Percentiles rank a stretch among this genome's conserved stretches.
Conservation (phyloP, 805 yeast species). For the Nakazawaea laoshanensis region DNA sequence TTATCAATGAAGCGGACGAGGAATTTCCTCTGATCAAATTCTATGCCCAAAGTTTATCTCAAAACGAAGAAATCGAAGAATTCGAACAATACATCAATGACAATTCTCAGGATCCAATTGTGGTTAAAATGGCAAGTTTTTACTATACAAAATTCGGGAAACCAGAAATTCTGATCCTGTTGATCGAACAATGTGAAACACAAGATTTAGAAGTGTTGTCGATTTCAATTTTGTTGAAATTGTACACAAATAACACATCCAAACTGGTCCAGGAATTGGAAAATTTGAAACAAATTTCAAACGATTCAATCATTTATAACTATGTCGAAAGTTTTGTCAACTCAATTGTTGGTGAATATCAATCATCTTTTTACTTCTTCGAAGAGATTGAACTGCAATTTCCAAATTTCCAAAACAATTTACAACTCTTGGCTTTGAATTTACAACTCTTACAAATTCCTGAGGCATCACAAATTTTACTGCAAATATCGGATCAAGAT, state of each 20-base stretch:
- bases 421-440: constrained; percentile 66
- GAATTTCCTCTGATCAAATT: background rate
- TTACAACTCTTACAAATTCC: constrained; percentile 73
- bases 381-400: constrained; percentile 72
- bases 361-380: constrained; percentile 51
- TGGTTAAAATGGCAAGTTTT: constrained; percentile 29
- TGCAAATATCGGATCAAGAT: constrained; percentile 23
- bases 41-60: background rate
- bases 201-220: constrained; percentile 28
- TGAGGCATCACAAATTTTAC: constrained; percentile 67
- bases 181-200: constrained; percentile 22
- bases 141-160: constrained; percentile 30
- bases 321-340: constrained; percentile 70
- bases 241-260: constrained; percentile 32
- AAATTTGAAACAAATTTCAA: constrained; percentile 38
- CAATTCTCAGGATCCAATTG: constrained; percentile 15
- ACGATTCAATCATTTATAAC: constrained; percentile 72
- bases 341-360: constrained; percentile 27
- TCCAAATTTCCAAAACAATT: constrained; percentile 38
- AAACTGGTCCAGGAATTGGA: constrained; percentile 37
- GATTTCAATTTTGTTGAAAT: constrained; percentile 27
- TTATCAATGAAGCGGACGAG: constrained; percentile 4
- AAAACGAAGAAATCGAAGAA: constrained; percentile 2
- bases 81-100: constrained; percentile 5
- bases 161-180: constrained; percentile 32